Conservation (phyloP, 768 basidiomycete genomes). For the Russula olivacea region DNA sequence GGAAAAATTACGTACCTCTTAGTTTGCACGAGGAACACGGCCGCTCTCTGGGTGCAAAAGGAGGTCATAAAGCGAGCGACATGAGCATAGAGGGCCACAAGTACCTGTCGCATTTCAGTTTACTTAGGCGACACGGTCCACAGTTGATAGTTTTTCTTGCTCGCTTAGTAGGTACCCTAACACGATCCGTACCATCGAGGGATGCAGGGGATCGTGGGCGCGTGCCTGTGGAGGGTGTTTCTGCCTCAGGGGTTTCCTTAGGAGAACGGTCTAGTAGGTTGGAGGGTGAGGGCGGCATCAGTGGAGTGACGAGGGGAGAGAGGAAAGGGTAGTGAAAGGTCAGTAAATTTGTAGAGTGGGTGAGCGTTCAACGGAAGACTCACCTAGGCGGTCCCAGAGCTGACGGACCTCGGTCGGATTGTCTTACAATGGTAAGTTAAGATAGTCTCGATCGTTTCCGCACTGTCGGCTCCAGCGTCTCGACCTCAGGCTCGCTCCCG, state of each 20-base stretch:
- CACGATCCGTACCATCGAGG: not conserved
- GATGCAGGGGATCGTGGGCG: conserved; percentile 10
- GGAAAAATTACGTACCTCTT: conserved; percentile 46
- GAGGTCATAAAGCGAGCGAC: not conserved
- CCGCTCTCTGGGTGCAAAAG: conserved; percentile 51
- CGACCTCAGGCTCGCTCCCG: not conserved
- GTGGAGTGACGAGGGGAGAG: not conserved
- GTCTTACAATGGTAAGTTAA: not conserved
- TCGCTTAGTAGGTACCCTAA: conserved; percentile 59
- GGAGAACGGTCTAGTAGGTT: not conserved
- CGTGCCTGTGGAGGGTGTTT: not conserved
- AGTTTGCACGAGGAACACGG: conserved; percentile 87
- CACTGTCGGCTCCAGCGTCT: not conserved
- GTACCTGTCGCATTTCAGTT: conserved; percentile 84
- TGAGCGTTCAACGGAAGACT: not conserved
- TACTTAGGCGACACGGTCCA: conserved; percentile 81
- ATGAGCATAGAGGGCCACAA: conserved; percentile 27
- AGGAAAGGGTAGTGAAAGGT: not conserved
- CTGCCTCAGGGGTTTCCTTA: not conserved
- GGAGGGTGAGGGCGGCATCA: conserved; percentile 1
- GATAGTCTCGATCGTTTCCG: not conserved
- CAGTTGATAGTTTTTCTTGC: conserved; percentile 86
- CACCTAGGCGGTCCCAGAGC: not conserved
- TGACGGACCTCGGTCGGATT: not conserved
- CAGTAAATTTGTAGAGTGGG: not conserved